These are phyloP conservation scores for Scenedesmus sp. DNA, from an alignment of 163 green algal species.

Conservation along the genomic window DNA sequence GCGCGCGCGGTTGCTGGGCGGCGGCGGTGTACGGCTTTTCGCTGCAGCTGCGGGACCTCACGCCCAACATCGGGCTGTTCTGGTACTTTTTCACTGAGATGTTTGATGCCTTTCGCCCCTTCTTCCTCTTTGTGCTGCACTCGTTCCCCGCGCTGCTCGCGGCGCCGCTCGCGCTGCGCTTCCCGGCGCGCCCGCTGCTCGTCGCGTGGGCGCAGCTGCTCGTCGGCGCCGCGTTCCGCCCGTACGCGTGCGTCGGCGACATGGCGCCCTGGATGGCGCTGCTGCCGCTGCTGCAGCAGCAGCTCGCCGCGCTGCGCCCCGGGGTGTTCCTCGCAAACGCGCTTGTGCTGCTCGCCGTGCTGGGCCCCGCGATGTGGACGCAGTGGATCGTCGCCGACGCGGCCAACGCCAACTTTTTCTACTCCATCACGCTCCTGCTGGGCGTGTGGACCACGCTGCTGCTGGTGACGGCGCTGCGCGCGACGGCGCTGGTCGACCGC, in stretches of 20 bases:
- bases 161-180: slow-evolving; percentile 54
- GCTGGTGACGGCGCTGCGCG: slow-evolving; percentile 17
- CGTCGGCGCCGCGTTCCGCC: slow-evolving; percentile 64
- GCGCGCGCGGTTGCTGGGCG: slow-evolving; percentile 7
- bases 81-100: slow-evolving; percentile 80
- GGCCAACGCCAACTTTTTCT: slow-evolving; percentile 89
- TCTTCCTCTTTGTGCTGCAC: slow-evolving; percentile 66
- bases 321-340: slow-evolving; percentile 61
- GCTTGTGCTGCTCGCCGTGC: slow-evolving; percentile 64
- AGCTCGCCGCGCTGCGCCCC: slow-evolving; percentile 46
- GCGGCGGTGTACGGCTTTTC: slow-evolving; percentile 44
- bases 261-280: slow-evolving; percentile 65
- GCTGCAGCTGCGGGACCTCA: slow-evolving; percentile 61
- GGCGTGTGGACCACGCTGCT: slow-evolving; percentile 67
- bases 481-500: slow-evolving; percentile 32
- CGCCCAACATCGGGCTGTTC: slow-evolving; percentile 74
- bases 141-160: slow-evolving; percentile 58
- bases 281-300: slow-evolving; percentile 58
- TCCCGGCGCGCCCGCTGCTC: slow-evolving; percentile 63
- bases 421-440: slow-evolving; percentile 79
- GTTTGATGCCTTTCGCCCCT: slow-evolving; percentile 68
- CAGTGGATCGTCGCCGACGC: slow-evolving; percentile 76
- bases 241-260: slow-evolving; percentile 78
- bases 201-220: slow-evolving; percentile 62
- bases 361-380: slow-evolving; percentile 71